Base-by-base conservation (phyloP, 2,329 filamentous ascomycete species). In the Curvularia eragrostidis region DNA sequence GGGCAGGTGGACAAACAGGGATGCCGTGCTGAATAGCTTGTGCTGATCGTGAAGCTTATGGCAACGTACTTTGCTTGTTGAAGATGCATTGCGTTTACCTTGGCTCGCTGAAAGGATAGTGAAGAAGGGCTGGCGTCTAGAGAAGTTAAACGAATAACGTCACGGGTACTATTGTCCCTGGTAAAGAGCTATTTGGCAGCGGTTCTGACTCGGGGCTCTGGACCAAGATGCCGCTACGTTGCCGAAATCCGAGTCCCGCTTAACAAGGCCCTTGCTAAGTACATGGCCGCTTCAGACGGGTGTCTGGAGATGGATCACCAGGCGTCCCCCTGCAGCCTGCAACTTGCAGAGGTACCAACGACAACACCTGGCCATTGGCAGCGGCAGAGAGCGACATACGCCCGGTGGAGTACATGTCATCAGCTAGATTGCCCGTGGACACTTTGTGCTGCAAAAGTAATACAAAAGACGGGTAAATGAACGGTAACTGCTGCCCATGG, bases 221-320 rank as follows among this genome's bases (percentile, higher is more conserved):
- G 54, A 50, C 55, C 48, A 52, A 24, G 42, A 49, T 57, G 59
- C 52, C 58, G 58, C 49, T 39, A 21, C 51, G 26, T 39, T 48
- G 44, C 57, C 51, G 58, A n/a, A 46, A 23, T 58, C 19, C 52
- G 34, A 48, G 39, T 30, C 28, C 55, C 36, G 46, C 39, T 28
- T 30, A 30, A 13, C 26, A 12, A 54, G 48, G 30, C 48, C 43
- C 30, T 48, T 41, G n/a, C 23, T 42, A 41, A 36, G 36, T 46
- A n/a, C 32, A 15, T 34, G 32, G 51, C 51, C 46, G 46, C 34
- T 42, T 24, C 48, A 42, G 52, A 28, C 59, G 52, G 49, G 19
- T 32, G 46, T 34, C 21, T 50, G 46, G 50, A 55, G 42, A 36
- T 18, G 15, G 18, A 26, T 46, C 24, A 47, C 38, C 52, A 26